Base-by-base conservation (phyloP, 495 filamentous ascomycete genomes). In the Daldinia concentrica region DNA sequence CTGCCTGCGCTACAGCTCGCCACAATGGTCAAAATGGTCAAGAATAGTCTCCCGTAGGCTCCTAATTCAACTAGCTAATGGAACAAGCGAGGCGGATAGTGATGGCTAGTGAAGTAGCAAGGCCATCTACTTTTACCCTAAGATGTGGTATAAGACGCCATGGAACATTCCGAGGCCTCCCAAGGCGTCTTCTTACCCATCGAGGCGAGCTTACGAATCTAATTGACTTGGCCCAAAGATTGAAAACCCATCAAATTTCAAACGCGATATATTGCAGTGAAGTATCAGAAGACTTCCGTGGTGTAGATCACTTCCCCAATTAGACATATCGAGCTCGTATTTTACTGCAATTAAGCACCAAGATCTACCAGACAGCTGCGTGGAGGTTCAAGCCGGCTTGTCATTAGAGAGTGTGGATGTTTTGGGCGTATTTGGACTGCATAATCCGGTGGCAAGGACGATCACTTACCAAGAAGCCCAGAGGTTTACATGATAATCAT, bases 381-480 rank as follows among this genome's bases (percentile, higher is more conserved):
- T 59, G 37, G 66, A 54, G 36, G 56, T 27, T 65, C 17, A 32
- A 22, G 43, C 50, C 15, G 54, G 54, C 37, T 17, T 34, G 43
- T 64, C 17, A 22, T 24, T 51, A 61, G 64, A 60, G 11, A 65
- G 36, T 52, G 26, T 36, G 27, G 59, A 43, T 55, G 56, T 52
- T 52, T 64, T 66, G 61, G 56, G 51, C 39, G 43, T 48, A 48
- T 50, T 66, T 34, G 55, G 52, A 56, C 59, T 69, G 57, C 61
- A 65, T 66, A 37, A 56, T 29, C 37, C 14, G 45, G 71, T 69
- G 71, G 71, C 71, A 58, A 73, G 48, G 71, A 26, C 62, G 71
- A 73, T 73, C 71, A 56, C 52, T 65, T 56, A 24, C 58, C 30
- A 68, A 69, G 51, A 52, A 37, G 59, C 65, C 62, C 62, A 69